These are phyloP conservation scores for Epichloe festucae DNA, from an alignment of 2,329 filamentous ascomycete genomes.

Conservation along the genomic window DNA sequence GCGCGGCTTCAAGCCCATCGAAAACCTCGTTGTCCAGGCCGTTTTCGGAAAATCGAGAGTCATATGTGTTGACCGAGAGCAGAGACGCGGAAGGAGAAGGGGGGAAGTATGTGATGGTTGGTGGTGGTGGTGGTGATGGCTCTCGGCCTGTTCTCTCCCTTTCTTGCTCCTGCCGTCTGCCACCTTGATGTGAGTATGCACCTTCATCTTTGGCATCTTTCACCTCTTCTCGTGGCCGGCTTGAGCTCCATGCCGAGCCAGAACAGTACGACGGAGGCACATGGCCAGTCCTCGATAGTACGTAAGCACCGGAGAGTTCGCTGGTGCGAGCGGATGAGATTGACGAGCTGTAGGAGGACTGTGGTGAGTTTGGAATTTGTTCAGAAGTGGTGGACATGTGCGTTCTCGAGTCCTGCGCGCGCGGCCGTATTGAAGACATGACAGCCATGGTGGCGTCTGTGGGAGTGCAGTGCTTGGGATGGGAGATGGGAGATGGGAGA, in stretches of 20 bases:
- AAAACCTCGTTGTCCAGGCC: slow-evolving; percentile 18
- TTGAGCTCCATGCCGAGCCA: neutral
- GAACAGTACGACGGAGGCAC: neutral
- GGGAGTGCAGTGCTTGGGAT: neutral
- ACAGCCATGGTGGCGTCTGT: neutral
- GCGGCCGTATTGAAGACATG: neutral
- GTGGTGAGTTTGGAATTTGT: neutral
- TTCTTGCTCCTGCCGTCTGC: neutral
- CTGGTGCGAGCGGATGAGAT: neutral
- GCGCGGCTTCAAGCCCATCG: slow-evolving; percentile 10
- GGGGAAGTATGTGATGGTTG: slow-evolving; percentile 5
- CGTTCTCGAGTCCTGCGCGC: neutral
- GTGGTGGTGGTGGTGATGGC: neutral
- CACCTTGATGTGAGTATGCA: no score
- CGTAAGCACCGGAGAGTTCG: slow-evolving; percentile 2
- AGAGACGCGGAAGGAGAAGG: slow-evolving; percentile 12
- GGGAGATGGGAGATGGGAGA: no score
- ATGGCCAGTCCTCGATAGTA: neutral
- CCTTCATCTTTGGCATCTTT: neutral
- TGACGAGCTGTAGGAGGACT: neutral
- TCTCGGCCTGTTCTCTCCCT: neutral
- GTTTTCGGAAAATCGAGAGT: slow-evolving; percentile 47
- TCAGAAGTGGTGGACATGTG: neutral
- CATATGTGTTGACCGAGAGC: slow-evolving; percentile 66
- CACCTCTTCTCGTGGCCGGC: neutral